Evolutionary conservation across 768 basidiomycete genomes (phyloP).

Genomic region (Trichaptum fuscoviolaceum): DNA sequence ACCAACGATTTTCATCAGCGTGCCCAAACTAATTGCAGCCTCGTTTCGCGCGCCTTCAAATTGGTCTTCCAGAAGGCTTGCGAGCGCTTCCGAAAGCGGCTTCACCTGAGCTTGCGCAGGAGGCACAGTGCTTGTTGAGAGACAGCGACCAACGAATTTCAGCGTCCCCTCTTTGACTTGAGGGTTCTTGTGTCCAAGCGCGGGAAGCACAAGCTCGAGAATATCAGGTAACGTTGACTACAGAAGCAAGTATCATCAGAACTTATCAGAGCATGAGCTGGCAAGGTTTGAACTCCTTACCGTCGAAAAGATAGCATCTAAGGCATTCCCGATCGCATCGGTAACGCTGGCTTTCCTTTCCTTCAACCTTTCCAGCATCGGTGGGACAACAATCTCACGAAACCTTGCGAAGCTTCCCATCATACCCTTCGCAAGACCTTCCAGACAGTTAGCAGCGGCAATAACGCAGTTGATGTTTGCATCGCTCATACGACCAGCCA

Average conservation of each 20-base stretch:
- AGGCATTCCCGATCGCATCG: conserved; percentile 78
- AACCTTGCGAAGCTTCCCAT: conserved; percentile 69
- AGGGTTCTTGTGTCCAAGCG: conserved; percentile 87
- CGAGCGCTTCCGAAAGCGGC: conserved; percentile 70
- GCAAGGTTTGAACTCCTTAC: conserved; percentile 42
- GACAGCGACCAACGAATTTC: conserved; percentile 77
- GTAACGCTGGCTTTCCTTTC: conserved; percentile 90
- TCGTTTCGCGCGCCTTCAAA: conserved; percentile 86
- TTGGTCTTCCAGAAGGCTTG: conserved; percentile 76
- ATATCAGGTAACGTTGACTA: conserved; percentile 80
- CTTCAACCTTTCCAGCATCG: conserved; percentile 85
- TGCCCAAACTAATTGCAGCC: conserved; percentile 84
- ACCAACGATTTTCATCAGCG: conserved; percentile 94
- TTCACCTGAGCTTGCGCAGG: conserved; percentile 77
- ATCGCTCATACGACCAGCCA: conserved; percentile 81
- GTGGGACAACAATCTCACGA: conserved; percentile 64
- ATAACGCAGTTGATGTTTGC: conserved; percentile 96
- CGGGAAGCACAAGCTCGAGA: conserved; percentile 72
- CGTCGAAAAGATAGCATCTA: conserved; percentile 84
- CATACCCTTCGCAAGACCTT: conserved; percentile 80
- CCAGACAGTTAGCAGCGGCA: conserved; percentile 78
- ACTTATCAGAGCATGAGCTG: conserved; percentile 7
- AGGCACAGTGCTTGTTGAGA: conserved; percentile 64
- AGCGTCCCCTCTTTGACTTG: conserved; percentile 93
- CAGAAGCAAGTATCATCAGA: conserved; percentile 11